phyloP scores from a whole-genome alignment of 139 green algal species.

The Chlamydomonas sp. region DNA sequence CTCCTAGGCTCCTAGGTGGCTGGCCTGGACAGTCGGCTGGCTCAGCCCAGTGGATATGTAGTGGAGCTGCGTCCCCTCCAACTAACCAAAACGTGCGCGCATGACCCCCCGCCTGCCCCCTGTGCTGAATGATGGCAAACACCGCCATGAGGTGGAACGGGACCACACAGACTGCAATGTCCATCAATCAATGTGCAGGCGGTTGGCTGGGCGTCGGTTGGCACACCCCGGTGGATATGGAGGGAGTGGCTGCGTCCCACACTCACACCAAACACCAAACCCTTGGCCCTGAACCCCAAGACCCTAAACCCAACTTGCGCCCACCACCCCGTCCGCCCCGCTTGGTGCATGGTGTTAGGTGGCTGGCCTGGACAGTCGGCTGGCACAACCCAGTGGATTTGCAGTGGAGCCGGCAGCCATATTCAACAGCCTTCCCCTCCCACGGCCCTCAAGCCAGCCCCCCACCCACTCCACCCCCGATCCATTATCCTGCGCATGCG shows the following conservation, averaged over 20 bases:
- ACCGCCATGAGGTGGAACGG: slow-evolving; percentile 33
- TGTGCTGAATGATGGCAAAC: not conserved
- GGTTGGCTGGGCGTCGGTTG: slow-evolving; percentile 94
- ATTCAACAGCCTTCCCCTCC: too few species aligned
- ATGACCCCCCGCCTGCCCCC: too few species aligned
- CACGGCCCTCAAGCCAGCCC: not conserved
- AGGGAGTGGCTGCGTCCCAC: too few species aligned
- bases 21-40: slow-evolving; percentile 93
- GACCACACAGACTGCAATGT: too few species aligned
- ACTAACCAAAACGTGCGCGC: not conserved
- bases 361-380: slow-evolving; percentile 88
- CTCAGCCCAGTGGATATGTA: slow-evolving; percentile 41
- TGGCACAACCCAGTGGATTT: slow-evolving; percentile 64
- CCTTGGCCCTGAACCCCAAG: too few species aligned
- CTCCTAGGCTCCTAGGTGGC: slow-evolving; percentile 61
- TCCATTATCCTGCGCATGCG: not conserved
- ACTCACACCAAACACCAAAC: too few species aligned
- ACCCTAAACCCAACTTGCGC: too few species aligned
- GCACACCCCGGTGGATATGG: slow-evolving; percentile 58
- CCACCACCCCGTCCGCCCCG: too few species aligned
- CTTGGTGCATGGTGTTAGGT: slow-evolving; percentile 53
- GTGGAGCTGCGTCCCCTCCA: too few species aligned
- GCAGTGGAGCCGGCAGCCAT: too few species aligned
- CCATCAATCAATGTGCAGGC: too few species aligned
- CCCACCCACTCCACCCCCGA: not conserved